These are phyloP conservation scores for Wallacemonas sp. DNA, from an alignment of 208 protist species.

Conservation along the genomic window DNA sequence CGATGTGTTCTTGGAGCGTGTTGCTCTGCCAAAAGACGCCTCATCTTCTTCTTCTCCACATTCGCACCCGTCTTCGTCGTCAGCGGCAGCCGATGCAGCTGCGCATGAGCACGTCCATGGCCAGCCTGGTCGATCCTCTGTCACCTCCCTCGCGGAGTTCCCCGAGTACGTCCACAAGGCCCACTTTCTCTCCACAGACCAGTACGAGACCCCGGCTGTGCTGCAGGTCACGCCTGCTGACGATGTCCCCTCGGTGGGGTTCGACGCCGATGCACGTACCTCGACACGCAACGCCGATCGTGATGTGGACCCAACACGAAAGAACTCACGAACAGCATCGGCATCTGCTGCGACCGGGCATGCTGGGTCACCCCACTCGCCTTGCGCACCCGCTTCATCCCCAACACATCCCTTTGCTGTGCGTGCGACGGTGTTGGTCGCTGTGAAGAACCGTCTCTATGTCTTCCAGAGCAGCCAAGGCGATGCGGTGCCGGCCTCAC, in stretches of 20 bases:
- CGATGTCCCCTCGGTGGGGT: not conserved
- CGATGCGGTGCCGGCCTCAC: not conserved
- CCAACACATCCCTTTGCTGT: not conserved
- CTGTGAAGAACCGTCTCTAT: constrained; percentile 7
- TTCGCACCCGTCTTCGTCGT: too few relatives aligned
- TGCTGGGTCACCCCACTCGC: too few relatives aligned
- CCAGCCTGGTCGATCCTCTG: not conserved
- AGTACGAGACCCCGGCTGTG: not conserved
- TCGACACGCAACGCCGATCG: not conserved
- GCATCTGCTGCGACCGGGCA: too few relatives aligned
- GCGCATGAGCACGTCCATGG: not conserved
- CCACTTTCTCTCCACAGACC: constrained; percentile 25
- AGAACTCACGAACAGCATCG: too few relatives aligned
- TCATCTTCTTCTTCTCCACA: too few relatives aligned
- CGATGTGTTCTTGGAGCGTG: not conserved
- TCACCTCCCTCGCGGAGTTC: constrained; percentile 5
- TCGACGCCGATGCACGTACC: not conserved
- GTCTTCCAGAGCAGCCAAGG: not conserved
- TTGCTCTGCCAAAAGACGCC: too few relatives aligned
- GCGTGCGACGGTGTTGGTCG: constrained; percentile 2
- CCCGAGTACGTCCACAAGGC: constrained; percentile 23
- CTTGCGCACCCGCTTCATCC: too few relatives aligned
- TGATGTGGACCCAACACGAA: not conserved
- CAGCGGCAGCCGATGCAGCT: too few relatives aligned
- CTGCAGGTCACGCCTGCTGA: not conserved